These are phyloP conservation scores for Phaeosphaeria sp. DNA, from an alignment of 2,329 filamentous ascomycete species.

Conservation along the genomic window DNA sequence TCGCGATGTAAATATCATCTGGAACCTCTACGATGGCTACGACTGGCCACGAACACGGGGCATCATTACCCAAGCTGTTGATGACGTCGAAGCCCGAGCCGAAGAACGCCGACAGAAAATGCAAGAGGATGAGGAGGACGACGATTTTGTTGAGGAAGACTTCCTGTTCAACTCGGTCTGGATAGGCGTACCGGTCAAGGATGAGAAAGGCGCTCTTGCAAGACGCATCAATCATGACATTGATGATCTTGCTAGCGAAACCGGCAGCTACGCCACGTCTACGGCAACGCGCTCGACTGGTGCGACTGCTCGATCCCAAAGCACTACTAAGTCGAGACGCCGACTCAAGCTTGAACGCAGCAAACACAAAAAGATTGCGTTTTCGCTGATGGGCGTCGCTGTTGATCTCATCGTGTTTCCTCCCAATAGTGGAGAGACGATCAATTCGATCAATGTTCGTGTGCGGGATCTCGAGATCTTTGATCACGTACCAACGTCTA, in stretches of 20 bases:
- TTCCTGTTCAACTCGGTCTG: constrained; percentile 99
- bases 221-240: constrained; percentile 87
- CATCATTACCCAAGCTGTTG: constrained; percentile 84
- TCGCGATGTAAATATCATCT: constrained; percentile 90
- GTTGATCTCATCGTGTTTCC: constrained; percentile 84
- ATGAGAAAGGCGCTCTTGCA: constrained; percentile 81
- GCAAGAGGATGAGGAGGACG: constrained; percentile 67
- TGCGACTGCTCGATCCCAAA: constrained; percentile 50
- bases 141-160: constrained; percentile 80
- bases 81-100: constrained; percentile 83
- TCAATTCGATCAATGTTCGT: constrained; percentile 85
- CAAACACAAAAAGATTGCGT: constrained; percentile 92
- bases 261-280: constrained; percentile 83
- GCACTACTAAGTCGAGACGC: constrained; percentile 52
- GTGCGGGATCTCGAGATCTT: constrained; percentile 87
- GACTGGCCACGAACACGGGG: constrained; percentile 92
- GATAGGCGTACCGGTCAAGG: constrained; percentile 87
- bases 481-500: constrained; percentile 92
- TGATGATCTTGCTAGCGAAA: constrained; percentile 86
- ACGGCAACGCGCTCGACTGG: constrained; percentile 46
- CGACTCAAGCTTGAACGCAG: constrained; percentile 80
- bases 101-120: constrained; percentile 71
- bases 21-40: constrained; percentile 97
- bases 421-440: constrained; percentile 76
- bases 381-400: constrained; percentile 85